These are phyloP conservation scores for Ceratobasidium sp. DNA, from an alignment of 1,284 basidiomycete species.

Conservation along the genomic window DNA sequence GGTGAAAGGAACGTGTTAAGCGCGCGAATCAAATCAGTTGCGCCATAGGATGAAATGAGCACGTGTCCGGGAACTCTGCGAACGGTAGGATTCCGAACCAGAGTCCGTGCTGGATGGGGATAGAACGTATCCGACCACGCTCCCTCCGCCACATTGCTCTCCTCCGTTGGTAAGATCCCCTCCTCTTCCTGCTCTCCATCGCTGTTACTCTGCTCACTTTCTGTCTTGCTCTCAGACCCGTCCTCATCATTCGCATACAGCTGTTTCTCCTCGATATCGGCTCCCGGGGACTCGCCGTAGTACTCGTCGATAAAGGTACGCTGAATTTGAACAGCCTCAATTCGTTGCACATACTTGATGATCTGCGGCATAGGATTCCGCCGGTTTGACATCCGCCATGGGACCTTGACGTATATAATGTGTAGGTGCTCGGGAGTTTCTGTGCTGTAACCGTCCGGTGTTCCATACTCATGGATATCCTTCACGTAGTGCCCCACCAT, in stretches of 20 bases:
- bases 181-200: not conserved
- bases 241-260: not conserved
- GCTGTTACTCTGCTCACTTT: too few relatives aligned
- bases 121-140: not conserved
- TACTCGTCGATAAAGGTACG: not conserved
- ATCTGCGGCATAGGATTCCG: slow-evolving; percentile 21
- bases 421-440: slow-evolving; percentile 21
- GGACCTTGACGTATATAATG: slow-evolving; percentile 10
- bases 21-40: not conserved
- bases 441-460: slow-evolving; percentile 12
- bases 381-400: not conserved
- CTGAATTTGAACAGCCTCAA: slow-evolving; percentile 19
- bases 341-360: not conserved
- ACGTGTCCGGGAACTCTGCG: not conserved
- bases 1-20: not conserved
- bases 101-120: not conserved
- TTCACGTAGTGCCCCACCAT: slow-evolving; percentile 9
- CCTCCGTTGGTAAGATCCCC: not conserved
- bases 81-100: not conserved
- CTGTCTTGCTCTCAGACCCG: not conserved
- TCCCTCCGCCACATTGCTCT: not conserved
- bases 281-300: not conserved
- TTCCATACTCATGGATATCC: not conserved
- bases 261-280: not conserved
- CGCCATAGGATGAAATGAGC: not conserved